phyloP scores from a whole-genome alignment of 331 rosid species.

The Pyrus hybrid region DNA sequence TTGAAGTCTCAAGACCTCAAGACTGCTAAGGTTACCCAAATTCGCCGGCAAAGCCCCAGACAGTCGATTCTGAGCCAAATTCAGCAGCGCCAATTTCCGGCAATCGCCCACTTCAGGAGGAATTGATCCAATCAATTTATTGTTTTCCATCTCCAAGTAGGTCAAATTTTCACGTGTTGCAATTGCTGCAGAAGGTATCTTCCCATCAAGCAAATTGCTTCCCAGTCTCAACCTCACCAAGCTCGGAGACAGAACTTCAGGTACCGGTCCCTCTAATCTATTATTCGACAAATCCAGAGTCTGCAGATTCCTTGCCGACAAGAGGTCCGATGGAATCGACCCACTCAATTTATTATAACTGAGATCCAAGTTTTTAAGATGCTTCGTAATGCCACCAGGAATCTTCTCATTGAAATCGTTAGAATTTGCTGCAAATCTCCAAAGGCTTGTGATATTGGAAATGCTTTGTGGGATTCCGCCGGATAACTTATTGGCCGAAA shows the following conservation, averaged over 20 bases:
- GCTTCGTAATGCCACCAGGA: conserved; percentile 39
- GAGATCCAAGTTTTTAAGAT: conserved; percentile 51
- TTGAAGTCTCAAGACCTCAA: conserved; percentile 60
- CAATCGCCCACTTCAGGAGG: conserved; percentile 47
- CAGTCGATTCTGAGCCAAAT: conserved; percentile 49
- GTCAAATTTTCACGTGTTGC: conserved; percentile 4
- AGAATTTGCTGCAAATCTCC: conserved; percentile 57
- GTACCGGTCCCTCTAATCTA: conserved; percentile 31
- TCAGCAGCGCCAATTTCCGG: conserved; percentile 47
- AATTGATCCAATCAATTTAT: conserved; percentile 34
- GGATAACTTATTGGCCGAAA: conserved; percentile 35
- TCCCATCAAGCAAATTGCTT: conserved; percentile 36
- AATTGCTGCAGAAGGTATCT: conserved; percentile 26
- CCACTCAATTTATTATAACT: conserved; percentile 39
- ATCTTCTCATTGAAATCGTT: conserved; percentile 35
- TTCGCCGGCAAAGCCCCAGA: conserved; percentile 38
- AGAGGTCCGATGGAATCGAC: conserved; percentile 42
- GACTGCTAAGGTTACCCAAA: conserved; percentile 42
- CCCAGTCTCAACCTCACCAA: conserved; percentile 72
- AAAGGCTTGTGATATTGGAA: conserved; percentile 27
- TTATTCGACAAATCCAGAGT: conserved; percentile 59
- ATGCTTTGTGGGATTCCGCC: conserved; percentile 50
- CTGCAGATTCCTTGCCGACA: conserved; percentile 31
- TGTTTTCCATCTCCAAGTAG: conserved; percentile 69
- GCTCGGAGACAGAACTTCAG: conserved; percentile 27